Conservation (phyloP, 1,284 basidiomycete genomes). For the Ustilago xerochloae region DNA sequence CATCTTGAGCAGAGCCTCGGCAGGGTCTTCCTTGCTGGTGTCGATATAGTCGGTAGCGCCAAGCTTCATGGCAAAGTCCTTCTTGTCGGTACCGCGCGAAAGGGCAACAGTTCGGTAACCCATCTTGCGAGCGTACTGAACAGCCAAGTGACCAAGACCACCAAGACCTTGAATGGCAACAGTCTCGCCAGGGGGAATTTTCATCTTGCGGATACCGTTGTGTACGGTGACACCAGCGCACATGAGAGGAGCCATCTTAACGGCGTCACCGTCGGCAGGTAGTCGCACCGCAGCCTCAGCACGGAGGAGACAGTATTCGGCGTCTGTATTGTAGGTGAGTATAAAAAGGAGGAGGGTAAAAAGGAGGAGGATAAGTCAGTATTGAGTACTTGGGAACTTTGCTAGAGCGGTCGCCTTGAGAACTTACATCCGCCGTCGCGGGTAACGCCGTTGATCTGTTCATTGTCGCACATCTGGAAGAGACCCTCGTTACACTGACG, state of each 20-base stretch:
- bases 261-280: slow-evolving; percentile 66
- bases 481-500: slow-evolving; percentile 62
- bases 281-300: slow-evolving; percentile 66
- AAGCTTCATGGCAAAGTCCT: slow-evolving; percentile 65
- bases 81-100: slow-evolving; percentile 49
- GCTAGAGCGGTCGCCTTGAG: neutral
- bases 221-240: slow-evolving; percentile 69
- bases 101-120: slow-evolving; percentile 69
- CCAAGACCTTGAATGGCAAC: slow-evolving; percentile 70
- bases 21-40: slow-evolving; percentile 54
- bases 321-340: slow-evolving; percentile 68
- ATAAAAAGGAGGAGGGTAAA: slow-evolving; percentile 5
- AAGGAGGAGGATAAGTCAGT: neutral
- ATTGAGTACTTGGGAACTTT: neutral
- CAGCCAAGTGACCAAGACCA: slow-evolving; percentile 69
- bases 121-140: slow-evolving; percentile 67
- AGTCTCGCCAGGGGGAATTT: slow-evolving; percentile 62
- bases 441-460: slow-evolving; percentile 55
- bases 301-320: slow-evolving; percentile 56
- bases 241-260: slow-evolving; percentile 70
- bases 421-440: slow-evolving; percentile 53
- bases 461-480: slow-evolving; percentile 57
- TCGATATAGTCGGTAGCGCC: slow-evolving; percentile 69
- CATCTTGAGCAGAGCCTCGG: slow-evolving; percentile 68
- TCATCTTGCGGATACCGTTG: slow-evolving; percentile 69